Evolutionary conservation across 163 green algal species (phyloP).

Genomic region (Scenedesmus sp.): DNA sequence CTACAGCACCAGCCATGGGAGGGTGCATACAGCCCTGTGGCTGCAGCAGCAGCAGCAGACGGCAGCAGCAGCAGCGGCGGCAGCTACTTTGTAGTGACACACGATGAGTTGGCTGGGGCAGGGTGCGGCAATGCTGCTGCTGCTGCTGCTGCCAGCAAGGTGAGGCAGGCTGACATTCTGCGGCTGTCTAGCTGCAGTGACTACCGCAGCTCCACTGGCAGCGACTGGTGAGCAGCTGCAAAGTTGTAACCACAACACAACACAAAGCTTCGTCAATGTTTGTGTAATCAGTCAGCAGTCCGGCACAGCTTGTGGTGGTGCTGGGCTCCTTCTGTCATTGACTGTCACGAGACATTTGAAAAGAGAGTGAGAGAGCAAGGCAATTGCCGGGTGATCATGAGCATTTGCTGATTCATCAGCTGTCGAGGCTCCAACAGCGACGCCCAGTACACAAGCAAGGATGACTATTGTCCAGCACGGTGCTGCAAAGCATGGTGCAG

Average conservation of each 20-base stretch:
- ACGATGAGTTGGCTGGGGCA: neutral
- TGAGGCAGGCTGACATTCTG: neutral
- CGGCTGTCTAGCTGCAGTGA: neutral
- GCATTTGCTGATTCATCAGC: too few species aligned
- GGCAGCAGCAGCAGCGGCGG: neutral
- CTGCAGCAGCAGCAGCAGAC: neutral
- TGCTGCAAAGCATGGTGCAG: too few species aligned
- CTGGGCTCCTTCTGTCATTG: too few species aligned
- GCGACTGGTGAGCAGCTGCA: neutral
- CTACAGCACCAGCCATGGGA: constrained; percentile 36
- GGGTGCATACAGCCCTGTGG: constrained; percentile 31
- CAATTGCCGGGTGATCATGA: too few species aligned
- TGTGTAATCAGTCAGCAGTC: too few species aligned
- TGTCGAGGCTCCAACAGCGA: too few species aligned
- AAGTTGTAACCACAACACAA: neutral
- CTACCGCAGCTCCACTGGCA: neutral
- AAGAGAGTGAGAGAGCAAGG: too few species aligned
- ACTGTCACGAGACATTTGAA: too few species aligned
- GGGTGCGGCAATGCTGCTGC: neutral
- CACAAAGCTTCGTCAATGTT: too few species aligned
- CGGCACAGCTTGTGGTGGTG: too few species aligned
- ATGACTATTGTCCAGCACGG: too few species aligned
- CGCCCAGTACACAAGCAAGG: too few species aligned
- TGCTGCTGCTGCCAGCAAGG: neutral
- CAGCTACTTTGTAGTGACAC: neutral